Percentiles rank a stretch among this genome's conserved stretches.
These are phyloP conservation scores for Alloascoidea hylecoeti DNA, from an alignment of 805 yeast species.

Conservation along the genomic window DNA sequence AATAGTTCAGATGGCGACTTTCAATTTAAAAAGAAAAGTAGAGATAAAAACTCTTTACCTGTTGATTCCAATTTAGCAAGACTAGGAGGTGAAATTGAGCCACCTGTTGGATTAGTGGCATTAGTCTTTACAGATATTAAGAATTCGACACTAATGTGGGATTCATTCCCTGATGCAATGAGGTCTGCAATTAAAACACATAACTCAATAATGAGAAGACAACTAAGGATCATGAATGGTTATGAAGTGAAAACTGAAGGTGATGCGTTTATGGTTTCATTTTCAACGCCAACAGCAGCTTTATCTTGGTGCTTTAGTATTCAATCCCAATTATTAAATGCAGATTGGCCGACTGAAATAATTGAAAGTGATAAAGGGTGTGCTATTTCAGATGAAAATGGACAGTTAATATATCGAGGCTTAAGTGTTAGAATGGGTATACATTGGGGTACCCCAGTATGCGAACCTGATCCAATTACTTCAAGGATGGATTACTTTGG, in stretches of 20 bases:
- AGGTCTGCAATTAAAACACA: conserved; percentile 92
- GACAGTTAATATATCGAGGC: conserved; percentile 63
- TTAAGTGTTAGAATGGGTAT: conserved; percentile 95
- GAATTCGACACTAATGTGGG: conserved; percentile 91
- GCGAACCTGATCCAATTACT: conserved; percentile 89
- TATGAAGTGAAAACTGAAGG: conserved; percentile 99
- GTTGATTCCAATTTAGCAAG: conserved; percentile 74
- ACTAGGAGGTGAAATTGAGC: conserved; percentile 72
- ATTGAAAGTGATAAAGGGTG: conserved; percentile 74
- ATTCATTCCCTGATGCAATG: conserved; percentile 85
- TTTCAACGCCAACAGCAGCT: conserved; percentile 85
- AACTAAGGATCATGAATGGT: conserved; percentile 85
- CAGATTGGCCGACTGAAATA: conserved; percentile 95
- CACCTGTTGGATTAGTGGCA: conserved; percentile 90
- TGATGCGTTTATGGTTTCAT: conserved; percentile 96
- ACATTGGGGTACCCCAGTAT: conserved; percentile 97
- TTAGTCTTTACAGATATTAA: conserved; percentile 96
- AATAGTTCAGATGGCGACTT: neutral
- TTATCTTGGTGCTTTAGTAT: conserved; percentile 90
- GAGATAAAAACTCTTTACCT: conserved; percentile 35
- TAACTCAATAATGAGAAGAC: conserved; percentile 88
- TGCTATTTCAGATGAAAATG: conserved; percentile 50
- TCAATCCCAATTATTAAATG: conserved; percentile 67
- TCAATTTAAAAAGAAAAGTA: conserved; percentile 21
- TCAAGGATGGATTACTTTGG: conserved; percentile 98